Conservation (phyloP, 2,329 filamentous ascomycete species). For the Fusarium udum region DNA sequence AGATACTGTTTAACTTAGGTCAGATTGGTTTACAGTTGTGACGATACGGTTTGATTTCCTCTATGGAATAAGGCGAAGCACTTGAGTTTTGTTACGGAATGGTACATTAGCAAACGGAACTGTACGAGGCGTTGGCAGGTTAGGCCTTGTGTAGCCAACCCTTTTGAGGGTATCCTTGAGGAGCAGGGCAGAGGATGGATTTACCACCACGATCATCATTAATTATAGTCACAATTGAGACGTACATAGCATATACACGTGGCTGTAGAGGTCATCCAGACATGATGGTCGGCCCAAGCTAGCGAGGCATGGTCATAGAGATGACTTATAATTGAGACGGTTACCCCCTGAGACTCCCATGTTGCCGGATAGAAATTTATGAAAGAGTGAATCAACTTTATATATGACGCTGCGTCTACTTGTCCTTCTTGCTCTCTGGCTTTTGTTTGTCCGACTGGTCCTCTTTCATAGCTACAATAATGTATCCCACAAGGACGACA, state of each 20-base stretch:
- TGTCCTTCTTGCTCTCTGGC: constrained; percentile 60
- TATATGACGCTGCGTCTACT: constrained; percentile 42
- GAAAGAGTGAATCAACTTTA: background rate
- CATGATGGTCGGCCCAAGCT: constrained; percentile 13
- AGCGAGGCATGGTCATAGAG: constrained; percentile 17
- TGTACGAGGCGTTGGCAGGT: constrained; percentile 43
- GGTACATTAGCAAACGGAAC: constrained; percentile 41
- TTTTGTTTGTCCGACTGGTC: constrained; percentile 64
- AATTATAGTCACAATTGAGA: constrained; percentile 39
- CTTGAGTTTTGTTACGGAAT: constrained; percentile 42
- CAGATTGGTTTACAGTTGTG: constrained; percentile 26
- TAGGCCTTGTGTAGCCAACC: constrained; percentile 27
- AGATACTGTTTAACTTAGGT: constrained; percentile 18
- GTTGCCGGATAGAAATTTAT: background rate
- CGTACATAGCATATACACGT: constrained; percentile 43
- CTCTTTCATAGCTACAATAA: constrained; percentile 90
- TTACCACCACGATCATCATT: constrained; percentile 38
- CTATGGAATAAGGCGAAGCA: constrained; percentile 23
- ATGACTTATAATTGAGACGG: constrained; percentile 31
- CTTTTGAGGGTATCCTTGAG: constrained; percentile 19
- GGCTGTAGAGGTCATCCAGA: constrained; percentile 36
- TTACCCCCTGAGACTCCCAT: constrained; percentile 1
- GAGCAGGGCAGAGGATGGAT: constrained; percentile 32
- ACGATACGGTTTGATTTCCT: constrained; percentile 9
- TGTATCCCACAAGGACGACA: constrained; percentile 87